Conservation (phyloP, 106 monocot genomes). For the Vanilla planifolia region DNA sequence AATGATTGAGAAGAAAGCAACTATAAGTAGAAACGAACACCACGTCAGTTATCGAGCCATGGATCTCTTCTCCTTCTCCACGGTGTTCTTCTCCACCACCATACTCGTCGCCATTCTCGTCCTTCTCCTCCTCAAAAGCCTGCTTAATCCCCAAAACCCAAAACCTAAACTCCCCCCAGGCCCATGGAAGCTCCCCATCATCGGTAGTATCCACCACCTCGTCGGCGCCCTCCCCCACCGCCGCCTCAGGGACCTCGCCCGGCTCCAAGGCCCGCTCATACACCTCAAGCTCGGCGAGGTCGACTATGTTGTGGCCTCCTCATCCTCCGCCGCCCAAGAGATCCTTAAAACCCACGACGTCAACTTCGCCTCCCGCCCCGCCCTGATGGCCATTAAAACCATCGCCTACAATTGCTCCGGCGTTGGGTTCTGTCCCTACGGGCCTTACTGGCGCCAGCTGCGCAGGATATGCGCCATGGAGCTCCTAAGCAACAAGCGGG, state of each 20-base stretch:
- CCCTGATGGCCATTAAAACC: background rate
- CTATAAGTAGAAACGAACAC: too few species aligned
- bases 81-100: background rate
- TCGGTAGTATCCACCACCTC: conserved; percentile 10
- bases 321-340: conserved; percentile 2
- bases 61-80: too few species aligned
- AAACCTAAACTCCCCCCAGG: background rate
- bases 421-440: conserved; percentile 3
- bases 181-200: conserved; percentile 10
- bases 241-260: background rate
- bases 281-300: conserved; percentile 14
- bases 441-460: conserved; percentile 1
- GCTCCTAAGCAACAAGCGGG: conserved; percentile 3
- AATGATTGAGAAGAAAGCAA: too few species aligned
- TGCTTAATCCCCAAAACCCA: background rate
- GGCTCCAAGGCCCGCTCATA: conserved; percentile 3
- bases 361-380: conserved; percentile 5
- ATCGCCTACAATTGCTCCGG: conserved; percentile 4
- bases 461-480: background rate
- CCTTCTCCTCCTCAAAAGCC: conserved; percentile 1
- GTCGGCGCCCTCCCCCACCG: conserved; percentile 5
- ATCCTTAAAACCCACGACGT: conserved; percentile 8
- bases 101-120: too few species aligned
- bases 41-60: too few species aligned
- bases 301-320: conserved; percentile 8